Evolutionary conservation across 2,329 filamentous ascomycete species (phyloP), one percentile per base, ranked within the genome.

Genomic region (Zymoseptoria pseudotritici): DNA sequence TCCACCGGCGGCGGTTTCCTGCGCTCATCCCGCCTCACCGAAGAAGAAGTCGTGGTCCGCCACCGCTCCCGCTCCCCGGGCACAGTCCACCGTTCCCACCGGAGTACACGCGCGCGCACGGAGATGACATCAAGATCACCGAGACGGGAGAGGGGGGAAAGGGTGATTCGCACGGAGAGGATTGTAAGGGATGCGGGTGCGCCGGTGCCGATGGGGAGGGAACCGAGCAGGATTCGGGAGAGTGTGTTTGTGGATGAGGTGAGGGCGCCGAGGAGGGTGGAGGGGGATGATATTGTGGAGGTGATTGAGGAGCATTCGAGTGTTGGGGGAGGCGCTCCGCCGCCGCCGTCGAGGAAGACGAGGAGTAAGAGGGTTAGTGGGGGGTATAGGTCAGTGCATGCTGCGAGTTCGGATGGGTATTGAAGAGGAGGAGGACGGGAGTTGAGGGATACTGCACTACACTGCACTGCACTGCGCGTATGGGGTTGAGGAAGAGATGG

Each of bases 301-400:
- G 82, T 85, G 8, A 78, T 82, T 60, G 83, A 85, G 70, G 82
- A 84, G 70, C 76, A 80, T 58, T 79, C 78, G 4, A 72, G 74
- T 19, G 74, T 78, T 22, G 21, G 21, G 50, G 70, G 71, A 6
- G 65, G 72, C 53, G 72, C 69, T 65, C 74, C 72, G 52, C 72
- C 74, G 54, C 69, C 68, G 62, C 68, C 73, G 62, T 71, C 72
- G 61, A 74, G 73, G 54, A 75, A 73, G 57, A 68, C 63, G 17
- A 36, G 19, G 50, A 52, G 52, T 46, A n/a, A n/a, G 36, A 57
- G 73, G 60, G 71, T 75, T 58, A 70, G 72, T 56, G 72, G 75
- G 58, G 76, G 77, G 13, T 82, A 81, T 69, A 77, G 80, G 73
- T 80, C 69, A 75, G 79, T 81, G 54, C 74, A 79, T 46, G 36